A percentile compares a stretch with the other conserved stretches of the same genome.
These are phyloP conservation scores for Metschnikowia orientalis DNA, from an alignment of 805 yeast species.

Conservation along the genomic window DNA sequence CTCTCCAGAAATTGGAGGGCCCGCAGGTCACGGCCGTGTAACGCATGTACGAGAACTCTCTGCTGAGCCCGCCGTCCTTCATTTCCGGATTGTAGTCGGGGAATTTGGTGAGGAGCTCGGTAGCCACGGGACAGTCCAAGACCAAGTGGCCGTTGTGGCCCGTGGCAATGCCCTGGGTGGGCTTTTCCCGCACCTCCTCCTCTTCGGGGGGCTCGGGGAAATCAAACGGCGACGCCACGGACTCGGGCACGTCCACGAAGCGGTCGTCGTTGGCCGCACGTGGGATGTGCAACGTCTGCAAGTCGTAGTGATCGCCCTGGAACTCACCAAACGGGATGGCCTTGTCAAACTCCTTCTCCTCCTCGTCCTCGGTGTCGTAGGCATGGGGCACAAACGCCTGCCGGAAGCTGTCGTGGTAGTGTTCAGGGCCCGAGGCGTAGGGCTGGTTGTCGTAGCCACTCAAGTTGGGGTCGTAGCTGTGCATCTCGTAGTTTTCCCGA, in stretches of 20 bases:
- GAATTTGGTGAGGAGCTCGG: slow-evolving; percentile 47
- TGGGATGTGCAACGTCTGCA: slow-evolving; percentile 29
- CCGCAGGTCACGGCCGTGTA: slow-evolving; percentile 65
- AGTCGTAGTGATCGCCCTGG: slow-evolving; percentile 41
- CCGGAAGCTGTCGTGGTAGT: slow-evolving; percentile 18
- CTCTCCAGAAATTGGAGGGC: slow-evolving; percentile 57
- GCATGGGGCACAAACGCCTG: slow-evolving; percentile 44
- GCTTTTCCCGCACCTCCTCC: slow-evolving; percentile 29
- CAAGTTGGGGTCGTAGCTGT: slow-evolving; percentile 11
- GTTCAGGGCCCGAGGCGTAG: slow-evolving; percentile 6
- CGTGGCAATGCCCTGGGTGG: slow-evolving; percentile 24
- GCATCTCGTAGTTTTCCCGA: slow-evolving; percentile 25
- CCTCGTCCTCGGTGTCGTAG: slow-evolving; percentile 35
- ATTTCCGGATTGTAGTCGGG: slow-evolving; percentile 33
- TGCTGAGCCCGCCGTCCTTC: slow-evolving; percentile 39
- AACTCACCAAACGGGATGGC: slow-evolving; percentile 35
- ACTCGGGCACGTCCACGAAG: slow-evolving; percentile 14
- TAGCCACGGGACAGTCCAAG: slow-evolving; percentile 85
- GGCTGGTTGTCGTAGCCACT: slow-evolving; percentile 1
- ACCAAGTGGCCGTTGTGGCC: slow-evolving; percentile 68
- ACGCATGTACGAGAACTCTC: slow-evolving; percentile 58
- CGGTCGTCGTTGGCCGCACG: slow-evolving; percentile 14
- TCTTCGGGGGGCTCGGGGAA: slow-evolving; percentile 32
- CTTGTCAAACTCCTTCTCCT: slow-evolving; percentile 39
- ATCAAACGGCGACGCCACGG: slow-evolving; percentile 27